A percentile compares a stretch with the other conserved stretches of the same genome.
These are phyloP conservation scores for Ceratocystis albifundus DNA, from an alignment of 2,329 filamentous ascomycete species.

Conservation along the genomic window DNA sequence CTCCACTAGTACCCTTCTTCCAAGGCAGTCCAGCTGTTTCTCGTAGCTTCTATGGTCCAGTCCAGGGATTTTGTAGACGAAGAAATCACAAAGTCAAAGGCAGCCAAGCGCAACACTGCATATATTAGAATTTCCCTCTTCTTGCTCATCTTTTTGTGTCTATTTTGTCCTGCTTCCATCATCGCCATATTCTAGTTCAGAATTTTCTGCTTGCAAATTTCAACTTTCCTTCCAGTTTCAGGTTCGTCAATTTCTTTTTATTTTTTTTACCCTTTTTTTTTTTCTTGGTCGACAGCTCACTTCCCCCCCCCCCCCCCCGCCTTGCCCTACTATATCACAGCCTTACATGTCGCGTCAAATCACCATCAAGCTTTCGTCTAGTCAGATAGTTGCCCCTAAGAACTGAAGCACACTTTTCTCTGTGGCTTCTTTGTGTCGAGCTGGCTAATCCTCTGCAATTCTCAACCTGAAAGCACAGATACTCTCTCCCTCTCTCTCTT, in stretches of 20 bases:
- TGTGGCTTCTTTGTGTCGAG: background rate
- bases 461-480: background rate
- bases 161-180: background rate
- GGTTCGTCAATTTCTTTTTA: background rate
- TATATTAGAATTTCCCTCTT: background rate
- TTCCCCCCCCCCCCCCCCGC: background rate
- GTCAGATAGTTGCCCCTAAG: too few relatives aligned
- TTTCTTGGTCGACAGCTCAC: background rate
- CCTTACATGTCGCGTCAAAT: background rate
- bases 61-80: background rate
- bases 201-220: background rate
- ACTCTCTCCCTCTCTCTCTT: background rate
- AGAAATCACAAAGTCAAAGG: background rate
- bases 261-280: too few relatives aligned
- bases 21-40: slow-evolving; percentile 12
- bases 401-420: too few relatives aligned
- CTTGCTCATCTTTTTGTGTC: background rate
- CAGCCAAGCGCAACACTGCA: background rate
- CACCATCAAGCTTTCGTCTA: too few relatives aligned
- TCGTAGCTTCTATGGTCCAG: slow-evolving; percentile 21
- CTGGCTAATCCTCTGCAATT: background rate
- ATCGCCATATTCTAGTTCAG: background rate
- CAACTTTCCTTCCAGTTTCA: background rate
- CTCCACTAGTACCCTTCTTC: background rate
- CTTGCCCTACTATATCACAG: background rate